Conservation (phyloP, 2,329 filamentous ascomycete genomes). For the Ophiostoma sp. region DNA sequence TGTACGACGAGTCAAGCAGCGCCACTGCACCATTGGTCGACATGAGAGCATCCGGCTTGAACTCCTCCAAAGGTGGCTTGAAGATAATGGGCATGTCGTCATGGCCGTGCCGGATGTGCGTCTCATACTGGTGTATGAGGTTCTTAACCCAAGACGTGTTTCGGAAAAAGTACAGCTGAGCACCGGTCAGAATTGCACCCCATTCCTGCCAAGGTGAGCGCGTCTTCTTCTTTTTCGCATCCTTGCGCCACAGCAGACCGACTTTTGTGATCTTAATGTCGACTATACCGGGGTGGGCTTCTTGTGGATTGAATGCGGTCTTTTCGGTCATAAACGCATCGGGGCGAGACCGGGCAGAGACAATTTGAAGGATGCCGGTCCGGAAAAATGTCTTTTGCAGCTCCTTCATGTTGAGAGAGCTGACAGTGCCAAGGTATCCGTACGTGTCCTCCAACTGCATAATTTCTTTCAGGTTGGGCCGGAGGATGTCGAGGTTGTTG, state of each 20-base stretch:
- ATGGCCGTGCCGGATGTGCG: slow-evolving; percentile 71
- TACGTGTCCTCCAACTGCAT: slow-evolving; percentile 92
- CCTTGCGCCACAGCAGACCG: slow-evolving; percentile 89
- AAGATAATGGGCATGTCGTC: slow-evolving; percentile 77
- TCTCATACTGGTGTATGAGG: slow-evolving; percentile 81
- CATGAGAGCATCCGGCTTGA: slow-evolving; percentile 90
- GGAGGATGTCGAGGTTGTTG: slow-evolving; percentile 72
- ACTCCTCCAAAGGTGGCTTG: slow-evolving; percentile 80
- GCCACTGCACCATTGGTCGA: slow-evolving; percentile 91
- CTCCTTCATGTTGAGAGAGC: slow-evolving; percentile 71
- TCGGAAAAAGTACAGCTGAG: slow-evolving; percentile 92
- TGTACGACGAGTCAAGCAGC: slow-evolving; percentile 78
- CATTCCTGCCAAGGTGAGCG: slow-evolving; percentile 98
- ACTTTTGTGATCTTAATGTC: slow-evolving; percentile 98
- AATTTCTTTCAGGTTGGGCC: slow-evolving; percentile 84
- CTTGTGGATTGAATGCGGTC: slow-evolving; percentile 75
- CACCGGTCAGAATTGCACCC: slow-evolving; percentile 94
- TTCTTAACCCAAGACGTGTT: slow-evolving; percentile 90
- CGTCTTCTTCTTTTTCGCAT: slow-evolving; percentile 86
- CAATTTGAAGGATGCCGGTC: slow-evolving; percentile 87
- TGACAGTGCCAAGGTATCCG: slow-evolving; percentile 72
- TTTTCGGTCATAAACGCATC: slow-evolving; percentile 92
- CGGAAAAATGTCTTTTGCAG: slow-evolving; percentile 86
- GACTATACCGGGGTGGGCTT: slow-evolving; percentile 85
- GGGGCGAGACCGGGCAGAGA: slow-evolving; percentile 86